Conservation (phyloP, 1,284 basidiomycete species). For the Moniliella sp. region DNA sequence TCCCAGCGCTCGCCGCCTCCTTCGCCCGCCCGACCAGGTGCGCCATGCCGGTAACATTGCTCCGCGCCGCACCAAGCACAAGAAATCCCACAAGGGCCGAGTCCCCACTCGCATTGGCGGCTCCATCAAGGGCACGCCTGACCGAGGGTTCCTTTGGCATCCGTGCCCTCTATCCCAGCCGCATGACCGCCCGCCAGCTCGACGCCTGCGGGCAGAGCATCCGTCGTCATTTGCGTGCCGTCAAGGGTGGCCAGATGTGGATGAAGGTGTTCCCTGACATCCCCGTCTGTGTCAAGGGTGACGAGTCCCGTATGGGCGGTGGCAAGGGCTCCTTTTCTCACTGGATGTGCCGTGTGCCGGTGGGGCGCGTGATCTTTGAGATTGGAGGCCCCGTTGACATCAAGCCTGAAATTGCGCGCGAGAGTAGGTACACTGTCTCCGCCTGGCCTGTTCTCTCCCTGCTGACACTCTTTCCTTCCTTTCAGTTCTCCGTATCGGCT, state of each 20-base stretch:
- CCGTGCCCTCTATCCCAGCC: conserved; percentile 58
- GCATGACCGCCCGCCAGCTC: conserved; percentile 78
- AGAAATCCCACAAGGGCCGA: conserved; percentile 68
- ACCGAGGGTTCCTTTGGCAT: conserved; percentile 83
- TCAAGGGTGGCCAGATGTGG: conserved; percentile 73
- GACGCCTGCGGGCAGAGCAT: conserved; percentile 66
- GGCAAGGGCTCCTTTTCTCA: conserved; percentile 93
- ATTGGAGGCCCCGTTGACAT: conserved; percentile 65
- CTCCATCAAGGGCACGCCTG: conserved; percentile 74
- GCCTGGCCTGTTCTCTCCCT: neutral
- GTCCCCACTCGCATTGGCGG: conserved; percentile 48
- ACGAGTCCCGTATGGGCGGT: conserved; percentile 98
- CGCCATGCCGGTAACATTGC: too few species aligned
- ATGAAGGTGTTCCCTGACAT: conserved; percentile 85
- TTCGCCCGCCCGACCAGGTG: too few species aligned
- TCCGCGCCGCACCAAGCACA: conserved; percentile 56
- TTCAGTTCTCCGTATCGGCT: conserved; percentile 65
- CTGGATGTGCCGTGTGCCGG: conserved; percentile 79
- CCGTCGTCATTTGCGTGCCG: conserved; percentile 66
- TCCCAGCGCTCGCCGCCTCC: too few species aligned
- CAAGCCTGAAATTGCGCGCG: conserved; percentile 72
- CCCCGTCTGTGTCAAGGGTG: conserved; percentile 92
- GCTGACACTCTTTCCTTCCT: neutral
- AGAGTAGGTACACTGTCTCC: conserved; percentile 43
- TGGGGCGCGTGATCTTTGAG: conserved; percentile 82